Conservation (phyloP, 495 filamentous ascomycete species). For the Astrothelium macrocarpum region DNA sequence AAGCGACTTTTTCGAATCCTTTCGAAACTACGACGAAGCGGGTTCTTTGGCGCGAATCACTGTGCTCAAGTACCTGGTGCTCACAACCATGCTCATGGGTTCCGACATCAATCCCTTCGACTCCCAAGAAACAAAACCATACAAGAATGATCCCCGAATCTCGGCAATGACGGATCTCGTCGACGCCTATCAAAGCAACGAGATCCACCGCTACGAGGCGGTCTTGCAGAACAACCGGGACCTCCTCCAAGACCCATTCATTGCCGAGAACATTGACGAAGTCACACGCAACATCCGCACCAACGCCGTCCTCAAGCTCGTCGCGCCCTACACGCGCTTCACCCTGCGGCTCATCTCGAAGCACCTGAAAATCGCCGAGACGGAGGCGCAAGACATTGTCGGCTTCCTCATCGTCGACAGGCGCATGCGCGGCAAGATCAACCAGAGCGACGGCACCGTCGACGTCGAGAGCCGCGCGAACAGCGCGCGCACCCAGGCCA, state of each 20-base stretch:
- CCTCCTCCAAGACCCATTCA: conserved; percentile 84
- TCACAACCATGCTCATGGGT: conserved; percentile 97
- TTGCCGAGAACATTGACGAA: conserved; percentile 97
- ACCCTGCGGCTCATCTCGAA: conserved; percentile 74
- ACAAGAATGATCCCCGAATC: conserved; percentile 90
- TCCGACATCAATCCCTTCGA: conserved; percentile 99
- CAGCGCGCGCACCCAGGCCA: conserved; percentile 59
- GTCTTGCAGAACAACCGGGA: conserved; percentile 84
- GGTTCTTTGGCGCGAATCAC: conserved; percentile 93
- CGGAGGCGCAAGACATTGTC: conserved; percentile 87
- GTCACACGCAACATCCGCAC: conserved; percentile 97
- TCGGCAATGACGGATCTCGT: conserved; percentile 95
- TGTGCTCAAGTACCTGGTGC: conserved; percentile 91
- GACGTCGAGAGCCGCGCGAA: conserved; percentile 68
- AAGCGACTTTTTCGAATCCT: conserved; percentile 96
- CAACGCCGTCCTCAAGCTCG: conserved; percentile 85
- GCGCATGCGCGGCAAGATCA: conserved; percentile 76
- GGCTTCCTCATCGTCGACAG: conserved; percentile 86
- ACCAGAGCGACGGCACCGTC: conserved; percentile 76
- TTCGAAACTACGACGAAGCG: conserved; percentile 97
- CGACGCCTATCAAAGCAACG: conserved; percentile 90
- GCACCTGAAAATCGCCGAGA: conserved; percentile 69
- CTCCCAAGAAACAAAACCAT: conserved; percentile 98
- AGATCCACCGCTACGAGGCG: conserved; percentile 82
- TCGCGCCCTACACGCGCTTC: conserved; percentile 92